Base-by-base conservation (phyloP, 2,329 filamentous ascomycete species). In the Biscogniauxia marginata region DNA sequence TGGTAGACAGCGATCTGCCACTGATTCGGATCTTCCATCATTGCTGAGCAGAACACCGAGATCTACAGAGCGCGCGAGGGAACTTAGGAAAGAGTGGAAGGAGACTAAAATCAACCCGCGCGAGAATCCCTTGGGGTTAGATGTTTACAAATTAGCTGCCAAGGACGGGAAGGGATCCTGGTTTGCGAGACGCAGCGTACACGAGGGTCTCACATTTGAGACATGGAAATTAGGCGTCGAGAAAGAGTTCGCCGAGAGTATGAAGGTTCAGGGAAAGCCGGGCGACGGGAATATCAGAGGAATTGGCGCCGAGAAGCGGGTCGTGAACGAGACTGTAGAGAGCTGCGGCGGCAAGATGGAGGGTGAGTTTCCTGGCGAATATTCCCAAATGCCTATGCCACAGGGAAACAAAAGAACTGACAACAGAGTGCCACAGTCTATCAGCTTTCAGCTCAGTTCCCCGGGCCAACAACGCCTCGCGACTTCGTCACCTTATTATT, bases 371-470 rank as follows among this genome's bases (percentile, higher is more conserved):
- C 43, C 19, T 50, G 16, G 50, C 22, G 2, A 24, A 30, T 46
- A 30, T 50, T 52, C 46, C 13, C 44, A 44, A 7, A 18, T 20
- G n/a, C 18, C 19, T 23, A 44, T 59, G 22, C n/a, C 20, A 52
- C 22, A 13, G 39, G n/a, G 46, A 49, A 46, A 21, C 23, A 55
- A 46, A 49, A 49, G 34, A 55, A 61, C 30, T 39, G 13, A 39
- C 30, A 34, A 64, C 49, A 4, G n/a, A 30, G 47, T 19, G 13
- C 23, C 25, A 51, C 70, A 86, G 90, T 96, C 4, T 96, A 90
- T 67, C 87, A 93, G 68, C 81, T 96, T 1, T 93, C 90, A 20
- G 92, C 92, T 2, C 89, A 95, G 69, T 97, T 97, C 65, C 92
- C 93, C 0, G 91, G 91, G 0, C 93, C 93, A 3, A 95, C 91